A percentile compares a stretch with the other conserved stretches of the same genome.
Conservation (phyloP, 495 filamentous ascomycete species). For the Podospora australis region DNA sequence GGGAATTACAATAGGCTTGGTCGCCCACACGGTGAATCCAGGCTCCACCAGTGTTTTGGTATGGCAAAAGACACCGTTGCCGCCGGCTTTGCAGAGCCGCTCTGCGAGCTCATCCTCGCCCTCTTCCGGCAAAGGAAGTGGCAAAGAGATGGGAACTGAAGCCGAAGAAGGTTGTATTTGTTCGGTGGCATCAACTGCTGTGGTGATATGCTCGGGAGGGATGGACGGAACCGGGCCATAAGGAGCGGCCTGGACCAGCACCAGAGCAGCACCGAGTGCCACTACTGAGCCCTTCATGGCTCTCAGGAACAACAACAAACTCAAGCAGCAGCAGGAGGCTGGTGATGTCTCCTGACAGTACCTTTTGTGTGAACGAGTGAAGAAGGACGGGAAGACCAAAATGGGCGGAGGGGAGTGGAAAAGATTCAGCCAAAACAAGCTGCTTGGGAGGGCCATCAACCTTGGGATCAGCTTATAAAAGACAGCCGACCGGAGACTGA, state of each 20-base stretch:
- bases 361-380: background rate
- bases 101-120: constrained; percentile 1
- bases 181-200: background rate
- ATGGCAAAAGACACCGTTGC: constrained; percentile 5
- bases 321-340: background rate
- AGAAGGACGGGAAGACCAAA: too few relatives aligned
- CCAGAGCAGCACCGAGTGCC: constrained; percentile 14
- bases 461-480: too few relatives aligned
- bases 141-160: background rate
- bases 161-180: background rate
- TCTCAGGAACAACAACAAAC: constrained; percentile 1
- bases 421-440: background rate
- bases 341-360: background rate
- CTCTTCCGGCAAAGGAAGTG: background rate
- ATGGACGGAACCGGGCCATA: background rate
- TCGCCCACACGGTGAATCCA: constrained; percentile 4
- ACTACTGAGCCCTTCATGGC: constrained; percentile 21
- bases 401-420: background rate
- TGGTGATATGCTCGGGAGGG: background rate
- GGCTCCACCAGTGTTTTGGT: constrained; percentile 3
- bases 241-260: constrained; percentile 1
- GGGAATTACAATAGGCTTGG: constrained; percentile 8
- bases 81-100: constrained; percentile 3
- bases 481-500: background rate
- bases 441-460: background rate